A percentile compares a stretch with the other conserved stretches of the same genome.
phyloP scores from a whole-genome alignment of 306 rosid species.

The Fagus crenata region DNA sequence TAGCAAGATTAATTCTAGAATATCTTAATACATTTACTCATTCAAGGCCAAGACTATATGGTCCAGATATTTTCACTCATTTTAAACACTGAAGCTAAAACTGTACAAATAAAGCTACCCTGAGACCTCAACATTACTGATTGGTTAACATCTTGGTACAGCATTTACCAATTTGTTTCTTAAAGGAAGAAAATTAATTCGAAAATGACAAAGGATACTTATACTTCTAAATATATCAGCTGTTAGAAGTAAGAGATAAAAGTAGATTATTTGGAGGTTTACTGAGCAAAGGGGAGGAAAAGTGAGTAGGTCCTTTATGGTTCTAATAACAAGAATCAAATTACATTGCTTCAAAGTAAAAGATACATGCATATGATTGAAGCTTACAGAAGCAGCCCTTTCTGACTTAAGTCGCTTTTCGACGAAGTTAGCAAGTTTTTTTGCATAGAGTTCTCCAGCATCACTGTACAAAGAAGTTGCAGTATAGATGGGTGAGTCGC shows the following conservation, averaged over 20 bases:
- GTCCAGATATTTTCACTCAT: background rate
- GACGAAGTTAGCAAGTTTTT: slow-evolving; percentile 88
- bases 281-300: slow-evolving; percentile 1
- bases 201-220: background rate
- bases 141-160: background rate
- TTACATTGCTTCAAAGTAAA: slow-evolving; percentile 18
- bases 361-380: slow-evolving; percentile 25
- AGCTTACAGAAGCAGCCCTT: slow-evolving; percentile 95
- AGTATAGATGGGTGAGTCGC: slow-evolving; percentile 17
- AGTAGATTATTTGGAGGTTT: background rate
- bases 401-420: slow-evolving; percentile 93
- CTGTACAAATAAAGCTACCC: too few relatives aligned
- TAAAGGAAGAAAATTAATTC: background rate
- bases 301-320: background rate
- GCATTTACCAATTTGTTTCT: background rate
- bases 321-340: slow-evolving; percentile 9
- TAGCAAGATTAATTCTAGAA: background rate
- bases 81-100: background rate
- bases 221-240: background rate
- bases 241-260: background rate
- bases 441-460: slow-evolving; percentile 74
- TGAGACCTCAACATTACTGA: background rate
- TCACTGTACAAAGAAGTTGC: slow-evolving; percentile 56
- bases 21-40: background rate
- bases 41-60: background rate